Base-by-base conservation (phyloP, 106 monocot genomes). In the Apostasia shenzhenica region DNA sequence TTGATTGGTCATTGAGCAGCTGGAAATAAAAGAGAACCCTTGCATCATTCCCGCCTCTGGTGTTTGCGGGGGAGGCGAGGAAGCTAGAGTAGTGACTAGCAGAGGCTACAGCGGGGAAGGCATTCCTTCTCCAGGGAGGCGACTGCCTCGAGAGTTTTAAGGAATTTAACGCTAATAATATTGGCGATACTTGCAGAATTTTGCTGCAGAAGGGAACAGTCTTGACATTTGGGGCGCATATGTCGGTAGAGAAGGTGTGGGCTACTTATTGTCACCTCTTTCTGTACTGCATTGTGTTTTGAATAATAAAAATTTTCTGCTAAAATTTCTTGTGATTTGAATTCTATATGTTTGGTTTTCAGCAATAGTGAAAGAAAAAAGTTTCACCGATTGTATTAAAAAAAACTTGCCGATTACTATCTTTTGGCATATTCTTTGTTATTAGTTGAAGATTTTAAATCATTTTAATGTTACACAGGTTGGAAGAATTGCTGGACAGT, bases 141-240 rank as follows among this genome's bases (percentile, higher is more conserved):
- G 87, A 91, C 45, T 91, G 91, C 66, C 87, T 84, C 50, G 91
- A 91, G 80, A 91, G 91, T 64, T 91, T 91, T 72, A 91, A 85
- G 80, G 91, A 91, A 63, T 88, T 88, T 62, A 84, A 67, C 60
- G 91, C 80, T 5, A 85, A 91, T 38, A 91, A 87, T 54, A 88
- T 91, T 48, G 76, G 91, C 70, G 91, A 91, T 63, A 72, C 72
- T 5, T 72, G 62, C 52, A 62, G 72, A 62, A 54, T 72, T 44
- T 26, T 72, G 63, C 63, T 72, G 41, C 72, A 72, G 72, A 72
- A 63, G 72, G 72, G 53, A 8, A 62, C 45, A 4, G 72, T 72
- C 1, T 62, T 72, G 7, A 54, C 61, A 53, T 72, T 72, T 26
- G 72, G 72, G 4, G 72, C 62, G 43, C 72, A 72, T 12, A 63